Evolutionary conservation across 2,329 filamentous ascomycete species (phyloP).

Genomic region (Elsinoe australis): DNA sequence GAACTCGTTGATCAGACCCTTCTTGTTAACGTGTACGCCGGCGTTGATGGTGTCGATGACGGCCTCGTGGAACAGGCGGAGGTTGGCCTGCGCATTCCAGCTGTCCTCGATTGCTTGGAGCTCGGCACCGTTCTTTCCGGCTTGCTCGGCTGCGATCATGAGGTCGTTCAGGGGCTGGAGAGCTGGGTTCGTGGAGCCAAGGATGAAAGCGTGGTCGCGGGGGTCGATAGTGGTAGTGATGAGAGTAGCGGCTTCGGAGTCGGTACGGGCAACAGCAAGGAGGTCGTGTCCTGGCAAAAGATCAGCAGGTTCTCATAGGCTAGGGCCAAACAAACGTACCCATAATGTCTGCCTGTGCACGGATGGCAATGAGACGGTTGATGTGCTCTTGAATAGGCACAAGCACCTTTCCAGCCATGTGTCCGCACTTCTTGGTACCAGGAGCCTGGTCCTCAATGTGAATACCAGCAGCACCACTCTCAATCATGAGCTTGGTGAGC

Average conservation of each 20-base stretch:
- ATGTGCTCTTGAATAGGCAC: constrained; percentile 97
- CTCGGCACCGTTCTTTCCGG: constrained; percentile 70
- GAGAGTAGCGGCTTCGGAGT: constrained; percentile 94
- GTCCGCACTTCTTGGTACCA: constrained; percentile 98
- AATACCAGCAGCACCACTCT: constrained; percentile 93
- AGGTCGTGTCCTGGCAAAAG: constrained; percentile 68
- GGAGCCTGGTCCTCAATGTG: constrained; percentile 98
- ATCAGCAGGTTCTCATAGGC: too few relatives aligned
- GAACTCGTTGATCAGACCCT: constrained; percentile 60
- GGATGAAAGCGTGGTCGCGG: constrained; percentile 88
- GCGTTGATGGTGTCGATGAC: constrained; percentile 74
- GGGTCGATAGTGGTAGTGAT: constrained; percentile 95
- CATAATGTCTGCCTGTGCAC: constrained; percentile 98
- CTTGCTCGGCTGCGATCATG: constrained; percentile 75
- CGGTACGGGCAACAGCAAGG: constrained; percentile 84
- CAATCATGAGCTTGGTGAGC: constrained; percentile 93
- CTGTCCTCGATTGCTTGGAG: constrained; percentile 88
- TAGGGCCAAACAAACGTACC: too few relatives aligned
- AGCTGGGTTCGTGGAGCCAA: constrained; percentile 77
- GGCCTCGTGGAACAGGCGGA: constrained; percentile 86
- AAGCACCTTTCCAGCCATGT: constrained; percentile 98
- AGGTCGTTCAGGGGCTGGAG: constrained; percentile 82
- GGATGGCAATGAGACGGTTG: constrained; percentile 91
- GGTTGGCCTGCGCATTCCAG: constrained; percentile 69
- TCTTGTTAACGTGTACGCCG: constrained; percentile 60